Base-by-base conservation (phyloP, 305 asterid genomes). In the Fraxinus paxiana region DNA sequence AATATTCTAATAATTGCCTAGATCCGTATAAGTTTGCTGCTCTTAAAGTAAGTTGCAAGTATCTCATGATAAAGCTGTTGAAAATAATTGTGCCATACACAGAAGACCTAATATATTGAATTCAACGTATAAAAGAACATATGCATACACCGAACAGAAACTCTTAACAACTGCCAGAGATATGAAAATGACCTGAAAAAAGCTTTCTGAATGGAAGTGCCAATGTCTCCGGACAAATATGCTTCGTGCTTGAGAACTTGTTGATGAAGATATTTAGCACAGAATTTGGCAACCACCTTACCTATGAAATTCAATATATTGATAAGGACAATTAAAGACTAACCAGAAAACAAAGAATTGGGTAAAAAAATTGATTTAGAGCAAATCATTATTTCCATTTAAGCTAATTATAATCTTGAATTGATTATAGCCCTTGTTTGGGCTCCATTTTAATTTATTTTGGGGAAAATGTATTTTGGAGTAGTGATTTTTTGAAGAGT, bases 231-330 rank as follows among this genome's bases (percentile, higher is more conserved):
- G 41, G 92, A 82, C 13, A 77, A 82, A 86, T 95, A 95, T 59
- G 98, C 92, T 87, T 93, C 98, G 76, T 91, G 89, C 88, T 93
- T 93, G 87, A 92, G 93, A 87, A 95, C 93, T 88, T 93, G 96
- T 74, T 88, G 97, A 85, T 95, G 98, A 85, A 95, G 98, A 84
- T 82, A 92, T 90, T 95, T 95, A 30, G 98, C 97, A 87, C 96
- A 93, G 89, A 95, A 95, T 87, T 93, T 95, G 85, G 99, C 95
- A 35, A 95, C 98, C 75, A 92, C 98, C 87, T 95, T 93, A 46
- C 97, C 98, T 95, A 92, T 43, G 88, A 87, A 34, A 61, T 30
- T 24, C 70, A 85, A 26, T 73, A 46, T 20, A 73, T 15, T 35
- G 26, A 59, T 20, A 59, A 59, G 69, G 10, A 59, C 30, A 59